These are phyloP conservation scores for Annona squamosa DNA, from an alignment of 164 flowering plant species.

Conservation along the genomic window DNA sequence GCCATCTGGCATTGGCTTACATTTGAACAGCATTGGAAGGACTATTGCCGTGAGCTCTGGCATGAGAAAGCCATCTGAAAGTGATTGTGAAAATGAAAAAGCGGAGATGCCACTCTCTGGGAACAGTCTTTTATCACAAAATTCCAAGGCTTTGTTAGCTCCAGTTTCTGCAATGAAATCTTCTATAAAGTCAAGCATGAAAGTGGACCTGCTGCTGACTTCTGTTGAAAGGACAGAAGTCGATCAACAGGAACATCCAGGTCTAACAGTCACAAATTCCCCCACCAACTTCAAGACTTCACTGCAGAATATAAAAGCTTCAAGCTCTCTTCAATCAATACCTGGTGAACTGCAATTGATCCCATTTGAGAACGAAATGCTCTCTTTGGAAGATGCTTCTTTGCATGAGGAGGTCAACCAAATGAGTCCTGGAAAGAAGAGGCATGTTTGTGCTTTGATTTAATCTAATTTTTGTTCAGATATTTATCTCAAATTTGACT, in stretches of 20 bases:
- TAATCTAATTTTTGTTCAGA: not conserved
- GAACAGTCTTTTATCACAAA: constrained; percentile 13
- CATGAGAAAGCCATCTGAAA: constrained; percentile 17
- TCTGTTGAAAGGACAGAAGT: constrained; percentile 8
- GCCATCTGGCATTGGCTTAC: constrained; percentile 63
- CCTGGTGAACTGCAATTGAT: constrained; percentile 13
- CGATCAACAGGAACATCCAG: constrained; percentile 16
- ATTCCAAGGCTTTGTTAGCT: constrained; percentile 13
- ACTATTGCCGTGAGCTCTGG: constrained; percentile 19
- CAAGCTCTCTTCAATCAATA: constrained; percentile 11
- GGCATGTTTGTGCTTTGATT: constrained; percentile 23
- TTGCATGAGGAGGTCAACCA: constrained; percentile 31
- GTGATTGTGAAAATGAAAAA: constrained; percentile 10
- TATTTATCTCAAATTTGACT: not conserved
- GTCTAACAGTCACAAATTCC: constrained; percentile 9
- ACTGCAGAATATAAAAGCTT: constrained; percentile 6
- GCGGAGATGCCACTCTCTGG: constrained; percentile 13
- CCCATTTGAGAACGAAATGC: constrained; percentile 21
- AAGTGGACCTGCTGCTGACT: not conserved
- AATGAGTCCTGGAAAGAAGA: constrained; percentile 40
- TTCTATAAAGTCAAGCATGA: constrained; percentile 10
- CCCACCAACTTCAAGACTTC: constrained; percentile 20
- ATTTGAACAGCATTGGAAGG: constrained; percentile 49
- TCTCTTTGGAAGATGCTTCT: constrained; percentile 17
- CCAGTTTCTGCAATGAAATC: constrained; percentile 12